Percentiles rank a stretch among this genome's conserved stretches.
These are phyloP conservation scores for Boletus pseudo-olivaceus DNA, from an alignment of 768 basidiomycete species.

Conservation along the genomic window DNA sequence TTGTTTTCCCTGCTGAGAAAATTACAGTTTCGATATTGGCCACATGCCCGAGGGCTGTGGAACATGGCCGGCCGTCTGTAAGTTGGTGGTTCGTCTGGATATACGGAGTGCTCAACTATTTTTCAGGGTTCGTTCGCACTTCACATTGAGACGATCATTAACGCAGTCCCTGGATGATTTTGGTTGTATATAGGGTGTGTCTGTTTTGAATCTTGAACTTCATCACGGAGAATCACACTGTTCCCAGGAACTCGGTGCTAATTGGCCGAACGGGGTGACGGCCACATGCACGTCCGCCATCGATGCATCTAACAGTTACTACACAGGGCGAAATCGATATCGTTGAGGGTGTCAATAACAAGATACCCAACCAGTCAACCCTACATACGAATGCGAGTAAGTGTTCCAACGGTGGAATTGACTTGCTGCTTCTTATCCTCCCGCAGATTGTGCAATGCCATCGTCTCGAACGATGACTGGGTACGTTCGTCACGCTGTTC, in stretches of 20 bases:
- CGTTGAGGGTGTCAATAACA: constrained; percentile 32
- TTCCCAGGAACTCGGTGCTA: constrained; percentile 24
- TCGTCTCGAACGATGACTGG: constrained; percentile 30
- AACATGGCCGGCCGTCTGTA: constrained; percentile 38
- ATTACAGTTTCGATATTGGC: constrained; percentile 31
- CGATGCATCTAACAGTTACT: not conserved
- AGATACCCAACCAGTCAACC: constrained; percentile 28
- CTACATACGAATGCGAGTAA: constrained; percentile 27
- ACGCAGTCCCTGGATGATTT: not conserved
- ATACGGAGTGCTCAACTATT: not conserved
- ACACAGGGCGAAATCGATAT: constrained; percentile 32
- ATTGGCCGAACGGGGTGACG: constrained; percentile 26
- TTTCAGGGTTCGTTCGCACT: constrained; percentile 24
- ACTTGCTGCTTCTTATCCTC: not conserved
- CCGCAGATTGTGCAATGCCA: no score
- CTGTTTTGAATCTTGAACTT: not conserved
- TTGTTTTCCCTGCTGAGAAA: not conserved
- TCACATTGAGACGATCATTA: not conserved
- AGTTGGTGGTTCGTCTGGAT: constrained; percentile 4
- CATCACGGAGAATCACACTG: not conserved
- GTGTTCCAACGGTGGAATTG: not conserved
- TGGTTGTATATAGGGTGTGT: constrained; percentile 22
- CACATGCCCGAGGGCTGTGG: constrained; percentile 40
- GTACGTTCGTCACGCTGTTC: constrained; percentile 13
- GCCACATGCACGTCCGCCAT: not conserved